Base-by-base conservation (phyloP, 1,284 basidiomycete genomes). In the Kalmanozyma brasiliensis region DNA sequence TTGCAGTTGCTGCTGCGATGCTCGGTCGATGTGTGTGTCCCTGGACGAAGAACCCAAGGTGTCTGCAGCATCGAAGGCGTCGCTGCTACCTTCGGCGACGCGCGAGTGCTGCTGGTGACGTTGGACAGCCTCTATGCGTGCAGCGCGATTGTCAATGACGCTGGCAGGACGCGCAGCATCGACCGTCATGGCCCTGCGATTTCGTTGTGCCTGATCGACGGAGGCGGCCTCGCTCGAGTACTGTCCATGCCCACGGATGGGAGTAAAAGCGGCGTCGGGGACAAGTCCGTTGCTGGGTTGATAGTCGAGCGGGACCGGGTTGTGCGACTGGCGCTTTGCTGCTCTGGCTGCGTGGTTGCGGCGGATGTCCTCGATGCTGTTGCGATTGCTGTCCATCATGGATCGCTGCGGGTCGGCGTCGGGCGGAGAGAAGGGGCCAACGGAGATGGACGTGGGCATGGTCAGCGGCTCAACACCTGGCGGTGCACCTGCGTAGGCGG, bases 311-410 rank as follows among this genome's bases (percentile, higher is more conserved):
- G 47, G 9, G 22, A 53, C 52, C 17, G 60, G 49, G 24, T 52
- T 56, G 49, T 57, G 37, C 11, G 60, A 59, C 38, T 58, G 56
- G 13, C 55, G 62, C 38, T 48, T 43, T 2, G 60, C 74, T 29
- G 74, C 64, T 44, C 74, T 55, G 11, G 70, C 69, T 16, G 74
- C 74, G 33, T 77, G 74, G 26, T 73, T 73, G 51, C 74, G 57
- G 20, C 73, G 64, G 38, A 77, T 77, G 47, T 75, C 74, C 40
- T 77, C 74, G 53, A 77, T 77, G 49, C 66, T 70, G 41, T 56
- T 64, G 44, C 74, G 73, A 35, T 77, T 75, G 66, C 66, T 73
- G 42, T 77, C 73, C 33, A 67, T 68, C 67, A 77, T 53, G 32
- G 73, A 58, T 14, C 69, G 70, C 16, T 57, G 58, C 14, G 74